These are phyloP conservation scores for Aphanomyces astaci DNA, from an alignment of 352 stramenopile genomes.

Conservation along the genomic window DNA sequence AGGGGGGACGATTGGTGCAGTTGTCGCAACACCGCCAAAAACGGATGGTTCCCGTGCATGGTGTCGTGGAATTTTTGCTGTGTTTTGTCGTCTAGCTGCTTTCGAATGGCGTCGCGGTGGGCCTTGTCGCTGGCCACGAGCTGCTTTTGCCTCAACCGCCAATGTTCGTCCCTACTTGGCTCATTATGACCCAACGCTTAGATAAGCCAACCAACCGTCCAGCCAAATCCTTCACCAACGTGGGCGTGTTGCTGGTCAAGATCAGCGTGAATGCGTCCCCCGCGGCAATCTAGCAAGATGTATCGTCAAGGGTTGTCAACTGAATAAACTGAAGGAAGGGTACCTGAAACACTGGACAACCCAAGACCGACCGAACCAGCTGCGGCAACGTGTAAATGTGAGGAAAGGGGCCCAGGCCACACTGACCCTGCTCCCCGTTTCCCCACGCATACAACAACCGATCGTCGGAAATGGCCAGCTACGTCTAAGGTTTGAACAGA, in stretches of 20 bases:
- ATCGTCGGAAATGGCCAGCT: constrained; percentile 31
- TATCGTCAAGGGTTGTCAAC: no score
- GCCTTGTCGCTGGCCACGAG: neutral
- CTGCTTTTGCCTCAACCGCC: neutral
- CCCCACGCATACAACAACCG: constrained; percentile 56
- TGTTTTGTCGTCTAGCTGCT: neutral
- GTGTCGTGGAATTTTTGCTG: neutral
- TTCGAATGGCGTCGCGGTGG: neutral
- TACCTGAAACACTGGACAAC: constrained; percentile 42
- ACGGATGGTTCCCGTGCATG: neutral
- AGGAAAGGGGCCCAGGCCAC: constrained; percentile 50
- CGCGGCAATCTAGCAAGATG: constrained; percentile 21
- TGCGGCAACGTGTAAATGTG: constrained; percentile 72
- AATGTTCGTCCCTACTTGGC: neutral
- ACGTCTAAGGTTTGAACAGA: neutral
- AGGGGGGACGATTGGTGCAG: neutral
- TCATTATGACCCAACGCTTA: neutral
- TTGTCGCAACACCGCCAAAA: neutral
- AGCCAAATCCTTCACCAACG: neutral
- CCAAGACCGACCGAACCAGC: constrained; percentile 50
- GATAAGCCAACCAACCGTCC: neutral
- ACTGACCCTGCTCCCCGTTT: constrained; percentile 66
- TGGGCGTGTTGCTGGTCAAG: constrained; percentile 6
- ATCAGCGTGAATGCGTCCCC: constrained; percentile 14
- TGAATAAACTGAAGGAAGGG: neutral